Base-by-base conservation (phyloP, 2,329 filamentous ascomycete genomes). In the Plenodomus lindquistii region DNA sequence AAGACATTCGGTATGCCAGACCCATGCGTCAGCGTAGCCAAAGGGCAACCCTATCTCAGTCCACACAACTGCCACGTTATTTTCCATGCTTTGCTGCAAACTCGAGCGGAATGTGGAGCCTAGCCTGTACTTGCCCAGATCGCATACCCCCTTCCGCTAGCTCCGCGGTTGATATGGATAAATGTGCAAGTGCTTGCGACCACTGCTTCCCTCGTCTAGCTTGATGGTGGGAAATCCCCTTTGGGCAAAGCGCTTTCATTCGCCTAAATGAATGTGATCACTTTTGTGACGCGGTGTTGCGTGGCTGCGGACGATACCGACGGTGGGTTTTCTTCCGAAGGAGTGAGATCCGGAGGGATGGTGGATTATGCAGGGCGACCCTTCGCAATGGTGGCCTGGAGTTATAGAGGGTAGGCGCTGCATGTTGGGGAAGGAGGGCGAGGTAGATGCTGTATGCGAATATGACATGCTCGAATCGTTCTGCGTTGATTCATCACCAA, bases 131-230 rank as follows among this genome's bases (percentile, higher is more conserved):
- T 22, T 22, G 17, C 31, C 36, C 41, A 35, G 17, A 17, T 17
- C 35, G 27, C 27, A 11, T 20, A 15, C 31, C 19, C 18, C n/a
- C 38, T 37, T 21, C 20, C 36, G 42, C 22, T 27, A 22, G 56
- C 47, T 56, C 59, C 61, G 50, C 63, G 62, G 63, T 51, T 68
- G 59, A 68, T 65, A 63, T 67, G 66, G 66, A 60, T 70, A 70
- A n/a, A 62, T 58, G 38, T 52, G 40, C 6, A 7, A 27, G 22
- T 34, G 42, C 36, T 24, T 38, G 38, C 45, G 43, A 31, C 4
- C 11, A 31, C 27, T 15, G 15, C 27, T 34, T 40, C 29, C 50
- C 29, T 29, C 16, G 34, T 41, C 18, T 21, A 21, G 35, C 35
- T 24, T 11, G 27, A 16, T 22, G 20, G 15, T 4, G 9, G 22